Base-by-base conservation (phyloP, 2,329 filamentous ascomycete species). In the Penicillium freii region DNA sequence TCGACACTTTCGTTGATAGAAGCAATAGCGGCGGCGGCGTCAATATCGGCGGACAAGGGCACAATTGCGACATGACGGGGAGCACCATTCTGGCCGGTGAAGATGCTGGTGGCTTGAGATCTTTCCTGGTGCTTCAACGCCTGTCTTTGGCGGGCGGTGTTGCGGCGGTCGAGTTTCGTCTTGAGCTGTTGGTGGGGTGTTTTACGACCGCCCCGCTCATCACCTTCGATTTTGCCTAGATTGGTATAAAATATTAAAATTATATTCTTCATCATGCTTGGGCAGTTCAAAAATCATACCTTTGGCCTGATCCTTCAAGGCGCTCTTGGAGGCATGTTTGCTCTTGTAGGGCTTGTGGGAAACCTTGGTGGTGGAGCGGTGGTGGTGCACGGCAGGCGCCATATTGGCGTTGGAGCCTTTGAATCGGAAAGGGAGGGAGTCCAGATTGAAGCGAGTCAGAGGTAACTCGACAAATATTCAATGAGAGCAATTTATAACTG, bases 141-240 rank as follows among this genome's bases (percentile, higher is more conserved):
- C 69, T 93, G 90, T 74, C 88, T 87, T 80, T 99, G 94, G 76
- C 93, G 93, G 66, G 91, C 90, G 80, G 96, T 91, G 76, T 99
- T 97, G 68, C 91, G 87, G 59, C 94, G 89, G 76, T 96, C 92
- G 74, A 99, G 84, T 78, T 97, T 99, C 58, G 92, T 96, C 90
- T 97, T 93, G 78, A 97, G 86, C 78, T 96, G 91, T 74, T 99
- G 94, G 74, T 96, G 91, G 54, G 91, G 91, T 17, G 93, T 96
- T 76, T 91, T 95, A 70, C 93, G 87, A 67, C 82, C 81, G 60
- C 88, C 87, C 68, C 83, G 85, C 71, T 96, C 90, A 69, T 85
- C 79, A 54, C 82, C 71, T 67, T 87, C 87, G 49, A 93, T 83
- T 75, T 94, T 94, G 72, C 92, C 91, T 94, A 61, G 38, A 57